Evolutionary conservation across 441 rosid genomes (phyloP).

Genomic region (Dalechampia spathulata): DNA sequence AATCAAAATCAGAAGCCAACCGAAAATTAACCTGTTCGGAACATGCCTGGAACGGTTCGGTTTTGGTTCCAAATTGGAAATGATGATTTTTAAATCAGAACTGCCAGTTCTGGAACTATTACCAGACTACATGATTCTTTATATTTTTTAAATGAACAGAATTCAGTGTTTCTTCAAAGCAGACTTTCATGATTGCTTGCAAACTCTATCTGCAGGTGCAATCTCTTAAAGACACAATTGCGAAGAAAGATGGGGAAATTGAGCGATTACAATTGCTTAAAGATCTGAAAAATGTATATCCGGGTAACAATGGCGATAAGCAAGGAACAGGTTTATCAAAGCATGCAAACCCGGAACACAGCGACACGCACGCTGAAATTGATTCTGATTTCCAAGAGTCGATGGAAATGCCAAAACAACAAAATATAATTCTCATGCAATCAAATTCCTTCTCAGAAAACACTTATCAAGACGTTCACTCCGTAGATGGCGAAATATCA

Average conservation of each 20-base stretch:
- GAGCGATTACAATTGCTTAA: conserved; percentile 46
- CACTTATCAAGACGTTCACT: neutral
- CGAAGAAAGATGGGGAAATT: conserved; percentile 76
- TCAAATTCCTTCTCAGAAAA: conserved; percentile 12
- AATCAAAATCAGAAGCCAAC: too few relatives aligned
- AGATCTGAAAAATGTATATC: conserved; percentile 36
- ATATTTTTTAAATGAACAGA: too few relatives aligned
- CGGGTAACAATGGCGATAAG: conserved; percentile 28
- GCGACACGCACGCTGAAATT: conserved; percentile 36
- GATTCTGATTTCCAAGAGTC: conserved; percentile 27
- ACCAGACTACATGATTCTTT: too few relatives aligned
- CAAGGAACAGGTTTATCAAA: conserved; percentile 35
- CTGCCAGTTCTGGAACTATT: too few relatives aligned
- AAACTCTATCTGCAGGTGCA: conserved; percentile 41
- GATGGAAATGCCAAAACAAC: conserved; percentile 14
- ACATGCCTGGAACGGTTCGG: too few relatives aligned
- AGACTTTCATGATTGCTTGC: neutral
- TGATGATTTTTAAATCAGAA: too few relatives aligned
- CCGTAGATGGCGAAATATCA: conserved; percentile 21
- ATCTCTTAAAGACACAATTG: conserved; percentile 61
- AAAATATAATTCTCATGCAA: conserved; percentile 1
- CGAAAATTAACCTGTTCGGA: too few relatives aligned
- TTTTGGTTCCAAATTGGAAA: too few relatives aligned
- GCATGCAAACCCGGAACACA: conserved; percentile 45
- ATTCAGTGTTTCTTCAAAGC: too few relatives aligned